Evolutionary conservation across 148 eudicot genomes (phyloP), one percentile per base, ranked within the genome.

Genomic region (Rhododendron simsii): DNA sequence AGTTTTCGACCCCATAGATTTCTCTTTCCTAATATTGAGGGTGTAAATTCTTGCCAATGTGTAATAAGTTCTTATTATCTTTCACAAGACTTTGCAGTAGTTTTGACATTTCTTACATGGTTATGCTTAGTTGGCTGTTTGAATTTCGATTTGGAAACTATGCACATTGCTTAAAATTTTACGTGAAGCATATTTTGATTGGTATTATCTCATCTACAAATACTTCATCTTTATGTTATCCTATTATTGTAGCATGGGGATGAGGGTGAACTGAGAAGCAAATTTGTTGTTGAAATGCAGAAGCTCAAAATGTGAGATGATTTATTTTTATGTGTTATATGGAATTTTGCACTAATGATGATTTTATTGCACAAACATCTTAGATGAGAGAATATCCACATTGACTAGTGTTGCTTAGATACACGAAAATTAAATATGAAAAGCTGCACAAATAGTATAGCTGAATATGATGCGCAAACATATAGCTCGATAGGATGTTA

Each of bases 261-360:
- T 86, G 99, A 95, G 89, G 99, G 96, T 84, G 85, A 86, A 86
- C 90, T 97, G 35, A 94, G 90, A 87, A 41, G 78, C 80, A 41
- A 95, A 55, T 97, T 88, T 92, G 95, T 96, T 80, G 83, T 94
- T 86, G 98, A 92, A 90, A 97, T 97, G 98, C 87, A 93, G 85
- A 94, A 95, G 87, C 95, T 94, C 93, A 95, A 88, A 87, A 93
- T 83, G 95, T 94, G 90, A 97, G 98, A 98, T 97, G 92, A 92
- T 82, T 83, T 86, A 82, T 71, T 53, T 71, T 33, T 10, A 18
- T 73, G 41, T 81, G 28, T 44, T 82, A 3, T 4, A 30, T 45
- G 23, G 18, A 79, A 16, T 78, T 51, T 23, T 50, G 8, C 76
- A 75, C 13, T 11, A 6, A 6, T 78, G 44, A 75, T 20, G 35